These are phyloP conservation scores for Pseudonitzschia delicatissima DNA, from an alignment of 108 stramenopile species.

Conservation along the genomic window DNA sequence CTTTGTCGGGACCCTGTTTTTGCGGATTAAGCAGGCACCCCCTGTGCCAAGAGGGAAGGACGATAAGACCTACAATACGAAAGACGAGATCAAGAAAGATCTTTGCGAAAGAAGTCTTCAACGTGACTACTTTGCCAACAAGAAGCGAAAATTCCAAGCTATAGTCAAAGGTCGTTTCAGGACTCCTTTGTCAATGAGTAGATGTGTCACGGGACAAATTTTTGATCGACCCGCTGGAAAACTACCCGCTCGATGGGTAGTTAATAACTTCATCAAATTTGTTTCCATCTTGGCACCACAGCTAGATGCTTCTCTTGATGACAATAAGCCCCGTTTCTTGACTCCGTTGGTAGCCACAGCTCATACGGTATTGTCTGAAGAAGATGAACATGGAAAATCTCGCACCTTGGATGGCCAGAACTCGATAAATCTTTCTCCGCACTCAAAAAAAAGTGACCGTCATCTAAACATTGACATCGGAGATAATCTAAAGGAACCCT, in stretches of 20 bases:
- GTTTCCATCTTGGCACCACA: slow-evolving; percentile 30
- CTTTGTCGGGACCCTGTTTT: slow-evolving; percentile 50
- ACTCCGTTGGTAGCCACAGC: slow-evolving; percentile 63
- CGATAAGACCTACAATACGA: not conserved
- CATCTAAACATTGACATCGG: not conserved
- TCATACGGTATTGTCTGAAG: slow-evolving; percentile 36
- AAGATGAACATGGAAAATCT: not conserved
- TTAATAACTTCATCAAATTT: slow-evolving; percentile 41
- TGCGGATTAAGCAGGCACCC: slow-evolving; percentile 40
- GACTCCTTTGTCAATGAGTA: slow-evolving; percentile 32
- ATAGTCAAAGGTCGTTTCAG: slow-evolving; percentile 52
- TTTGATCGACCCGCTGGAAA: slow-evolving; percentile 48
- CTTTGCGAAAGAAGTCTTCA: not conserved
- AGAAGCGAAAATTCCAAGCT: slow-evolving; percentile 61
- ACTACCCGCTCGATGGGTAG: slow-evolving; percentile 47
- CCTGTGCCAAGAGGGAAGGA: too few relatives aligned
- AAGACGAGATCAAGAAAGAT: not conserved
- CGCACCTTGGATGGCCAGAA: not conserved
- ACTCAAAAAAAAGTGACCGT: not conserved
- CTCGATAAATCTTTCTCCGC: not conserved
- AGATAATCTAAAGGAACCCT: not conserved
- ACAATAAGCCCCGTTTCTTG: slow-evolving; percentile 50
- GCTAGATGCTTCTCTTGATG: slow-evolving; percentile 55
- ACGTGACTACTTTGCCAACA: slow-evolving; percentile 44
- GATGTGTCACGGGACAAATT: slow-evolving; percentile 59